Conservation (phyloP, 805 yeast genomes). For the Candida dajiaensis region DNA sequence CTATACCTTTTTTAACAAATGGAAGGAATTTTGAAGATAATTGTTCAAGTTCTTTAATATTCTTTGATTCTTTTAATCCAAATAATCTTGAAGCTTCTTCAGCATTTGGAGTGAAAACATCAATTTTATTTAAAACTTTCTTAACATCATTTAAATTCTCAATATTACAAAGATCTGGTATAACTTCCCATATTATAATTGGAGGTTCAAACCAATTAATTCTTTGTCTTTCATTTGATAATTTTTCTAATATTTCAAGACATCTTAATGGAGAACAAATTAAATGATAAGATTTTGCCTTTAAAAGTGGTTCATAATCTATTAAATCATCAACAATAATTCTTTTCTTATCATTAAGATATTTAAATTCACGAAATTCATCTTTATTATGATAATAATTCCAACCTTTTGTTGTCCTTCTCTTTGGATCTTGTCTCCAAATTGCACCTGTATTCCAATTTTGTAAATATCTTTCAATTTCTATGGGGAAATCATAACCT, state of each 20-base stretch:
- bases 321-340: constrained; percentile 52
- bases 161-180: constrained; percentile 66
- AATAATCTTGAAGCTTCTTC: constrained; percentile 72
- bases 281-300: constrained; percentile 54
- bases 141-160: constrained; percentile 37
- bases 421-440: constrained; percentile 41
- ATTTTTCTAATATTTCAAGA: constrained; percentile 35
- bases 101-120: constrained; percentile 76
- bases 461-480: constrained; percentile 37
- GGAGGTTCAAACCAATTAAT: constrained; percentile 15
- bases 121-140: constrained; percentile 37
- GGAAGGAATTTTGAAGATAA: constrained; percentile 37
- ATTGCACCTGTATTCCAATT: constrained; percentile 60
- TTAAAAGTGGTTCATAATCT: constrained; percentile 29
- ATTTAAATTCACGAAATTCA: constrained; percentile 44
- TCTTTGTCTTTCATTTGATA: constrained; percentile 14
- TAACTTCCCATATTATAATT: constrained; percentile 76
- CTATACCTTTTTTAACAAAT: constrained; percentile 44
- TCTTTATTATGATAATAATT: constrained; percentile 57
- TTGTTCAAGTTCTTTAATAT: constrained; percentile 33
- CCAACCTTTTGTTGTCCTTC: constrained; percentile 78
- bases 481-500: constrained; percentile 70
- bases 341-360: constrained; percentile 54
- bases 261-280: constrained; percentile 69
- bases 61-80: constrained; percentile 38